These are phyloP conservation scores for Trametes cinnabarina DNA, from an alignment of 768 basidiomycete genomes.

Conservation along the genomic window DNA sequence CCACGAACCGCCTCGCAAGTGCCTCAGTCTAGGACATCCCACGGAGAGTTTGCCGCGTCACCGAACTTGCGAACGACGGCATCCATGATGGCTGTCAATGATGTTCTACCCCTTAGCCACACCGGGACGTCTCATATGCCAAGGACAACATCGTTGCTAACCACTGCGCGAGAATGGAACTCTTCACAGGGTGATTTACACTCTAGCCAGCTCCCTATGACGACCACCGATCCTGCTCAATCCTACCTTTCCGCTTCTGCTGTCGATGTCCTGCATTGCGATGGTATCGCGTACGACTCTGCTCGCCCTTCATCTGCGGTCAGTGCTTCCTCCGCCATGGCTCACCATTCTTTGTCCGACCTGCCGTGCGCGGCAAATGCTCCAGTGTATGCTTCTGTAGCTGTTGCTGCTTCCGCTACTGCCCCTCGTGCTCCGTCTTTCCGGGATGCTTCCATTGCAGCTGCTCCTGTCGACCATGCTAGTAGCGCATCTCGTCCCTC, in stretches of 20 bases:
- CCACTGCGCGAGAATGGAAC: neutral
- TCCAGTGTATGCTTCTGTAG: neutral
- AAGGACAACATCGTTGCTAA: neutral
- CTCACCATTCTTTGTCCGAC: constrained; percentile 8
- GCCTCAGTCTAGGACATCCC: too few relatives aligned
- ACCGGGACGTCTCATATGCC: neutral
- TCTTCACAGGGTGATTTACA: neutral
- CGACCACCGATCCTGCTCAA: neutral
- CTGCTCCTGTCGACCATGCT: neutral
- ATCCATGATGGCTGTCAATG: neutral
- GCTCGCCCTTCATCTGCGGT: neutral
- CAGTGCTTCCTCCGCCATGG: constrained; percentile 6
- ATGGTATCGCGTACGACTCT: neutral
- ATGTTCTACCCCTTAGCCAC: neutral
- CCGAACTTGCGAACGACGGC: neutral
- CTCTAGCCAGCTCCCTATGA: neutral
- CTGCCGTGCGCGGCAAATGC: neutral
- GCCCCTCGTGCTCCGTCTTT: neutral
- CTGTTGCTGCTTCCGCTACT: neutral
- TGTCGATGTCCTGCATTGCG: neutral
- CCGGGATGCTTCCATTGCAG: neutral
- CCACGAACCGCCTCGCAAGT: neutral
- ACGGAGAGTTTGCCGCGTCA: neutral
- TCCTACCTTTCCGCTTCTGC: neutral
- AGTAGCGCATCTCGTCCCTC: neutral